Conservation (phyloP, 2,329 filamentous ascomycete genomes). For the Hypoxylon sp. region DNA sequence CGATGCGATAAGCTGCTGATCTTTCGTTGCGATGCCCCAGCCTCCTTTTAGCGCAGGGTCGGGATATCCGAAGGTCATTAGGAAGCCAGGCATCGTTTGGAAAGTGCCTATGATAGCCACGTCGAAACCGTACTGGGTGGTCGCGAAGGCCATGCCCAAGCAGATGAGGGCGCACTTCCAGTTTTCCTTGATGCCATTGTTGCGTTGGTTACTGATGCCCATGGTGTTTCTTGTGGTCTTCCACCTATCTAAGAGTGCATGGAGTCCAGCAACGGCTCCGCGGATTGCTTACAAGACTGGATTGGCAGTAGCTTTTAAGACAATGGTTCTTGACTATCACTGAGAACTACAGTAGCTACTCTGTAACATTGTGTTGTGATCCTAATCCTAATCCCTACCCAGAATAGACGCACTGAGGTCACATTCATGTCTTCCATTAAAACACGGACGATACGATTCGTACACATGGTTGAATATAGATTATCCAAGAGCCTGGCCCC, state of each 20-base stretch:
- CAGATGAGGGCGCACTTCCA: constrained; percentile 48
- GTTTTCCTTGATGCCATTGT: constrained; percentile 44
- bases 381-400: not conserved
- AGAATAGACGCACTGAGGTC: not conserved
- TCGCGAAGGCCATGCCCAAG: constrained; percentile 46
- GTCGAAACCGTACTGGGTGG: constrained; percentile 47
- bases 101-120: constrained; percentile 40
- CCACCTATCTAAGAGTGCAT: not conserved
- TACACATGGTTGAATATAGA: constrained; percentile 11
- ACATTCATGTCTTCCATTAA: constrained; percentile 6
- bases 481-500: constrained; percentile 8
- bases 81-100: constrained; percentile 48
- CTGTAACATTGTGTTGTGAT: not conserved
- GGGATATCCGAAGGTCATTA: constrained; percentile 44
- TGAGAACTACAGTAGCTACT: not conserved
- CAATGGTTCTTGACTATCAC: not conserved
- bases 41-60: constrained; percentile 38
- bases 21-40: constrained; percentile 44
- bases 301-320: constrained; percentile 1
- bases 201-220: constrained; percentile 40
- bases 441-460: constrained; percentile 10
- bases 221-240: constrained; percentile 9
- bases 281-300: no score
- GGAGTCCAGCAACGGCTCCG: no score
- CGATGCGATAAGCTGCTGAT: constrained; percentile 49